Evolutionary conservation across 148 eudicot species (phyloP), one percentile per base, ranked within the genome.

Genomic region (Cornus florida): DNA sequence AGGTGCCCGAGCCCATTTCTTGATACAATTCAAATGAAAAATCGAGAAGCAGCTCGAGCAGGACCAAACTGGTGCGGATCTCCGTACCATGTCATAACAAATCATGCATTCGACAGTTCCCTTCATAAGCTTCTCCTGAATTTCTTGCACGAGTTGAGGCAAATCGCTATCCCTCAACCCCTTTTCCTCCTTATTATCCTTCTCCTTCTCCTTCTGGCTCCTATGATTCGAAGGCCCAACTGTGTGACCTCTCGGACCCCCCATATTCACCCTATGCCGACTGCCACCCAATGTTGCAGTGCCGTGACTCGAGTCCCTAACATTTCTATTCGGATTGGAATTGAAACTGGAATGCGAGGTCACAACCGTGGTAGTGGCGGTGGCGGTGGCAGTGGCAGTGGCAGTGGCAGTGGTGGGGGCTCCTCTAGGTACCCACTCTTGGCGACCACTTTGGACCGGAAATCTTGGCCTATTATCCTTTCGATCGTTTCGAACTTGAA

Each of bases 1-100:
- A 16, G 99, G 99, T 2, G 98, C 97, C 62, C 90, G 86, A 60
- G 98, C 98, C 98, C 98, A 96, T 91, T 96, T 96, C 92, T 91
- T 96, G 33, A 84, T 91, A 72, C 99, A 96, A 71, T 72, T 84
- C 83, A 96, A 83, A 82, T 93, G 99, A 53, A 96, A 92, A 74
- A 96, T 96, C 1, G 99, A 89, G 83, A 84, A 96, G 73, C 99
- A 93, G 86, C 95, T 90, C 28, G 95, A 82, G 70, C 98, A 96
- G 35, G 93, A 93, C 99, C 98, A 96, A 78, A 96, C 65, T 10
- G 97, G 92, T 0, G 99, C 97, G 8, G 94, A 88, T 78, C 99
- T 90, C 86, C 86, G 82, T 72, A 96, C 97, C 99, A 92, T 94
- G 67, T 96, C 97, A 75, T 94, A 96, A 81, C 99, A 96, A 75